phyloP scores from a whole-genome alignment of 2,329 filamentous ascomycete species.

The Botrytis aclada region DNA sequence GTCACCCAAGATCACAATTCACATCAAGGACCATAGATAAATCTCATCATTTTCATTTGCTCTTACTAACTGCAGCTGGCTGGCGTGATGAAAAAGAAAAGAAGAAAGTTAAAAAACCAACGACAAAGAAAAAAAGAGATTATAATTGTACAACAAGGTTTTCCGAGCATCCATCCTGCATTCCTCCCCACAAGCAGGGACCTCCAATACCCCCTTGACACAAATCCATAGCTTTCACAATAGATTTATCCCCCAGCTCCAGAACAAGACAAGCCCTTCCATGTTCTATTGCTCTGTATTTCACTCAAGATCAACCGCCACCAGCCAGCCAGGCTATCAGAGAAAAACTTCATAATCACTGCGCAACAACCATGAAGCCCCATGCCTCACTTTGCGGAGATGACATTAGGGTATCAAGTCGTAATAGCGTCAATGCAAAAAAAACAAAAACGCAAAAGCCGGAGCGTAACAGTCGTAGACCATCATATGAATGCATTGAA shows the following conservation, averaged over 20 bases:
- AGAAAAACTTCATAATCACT: slow-evolving; percentile 24
- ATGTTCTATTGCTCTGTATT: slow-evolving; percentile 26
- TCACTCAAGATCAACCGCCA: slow-evolving; percentile 24
- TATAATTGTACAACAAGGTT: slow-evolving; percentile 38
- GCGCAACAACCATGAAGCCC: slow-evolving; percentile 11
- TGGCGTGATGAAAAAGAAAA: slow-evolving; percentile 28
- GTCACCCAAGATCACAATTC: not conserved
- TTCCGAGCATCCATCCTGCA: slow-evolving; percentile 24
- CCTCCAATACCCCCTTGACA: not conserved
- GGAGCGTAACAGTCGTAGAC: slow-evolving; percentile 19
- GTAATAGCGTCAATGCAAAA: slow-evolving; percentile 13
- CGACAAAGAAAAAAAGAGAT: slow-evolving; percentile 29
- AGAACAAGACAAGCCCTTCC: slow-evolving; percentile 1
- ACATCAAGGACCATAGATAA: not conserved
- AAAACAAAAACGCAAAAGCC: slow-evolving; percentile 1
- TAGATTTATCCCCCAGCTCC: not conserved
- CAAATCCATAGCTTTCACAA: slow-evolving; percentile 13
- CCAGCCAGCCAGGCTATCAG: slow-evolving; percentile 35
- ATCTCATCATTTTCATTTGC: not conserved
- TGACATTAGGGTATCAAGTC: slow-evolving; percentile 5
- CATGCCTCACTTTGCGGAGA: not conserved
- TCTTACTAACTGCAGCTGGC: slow-evolving; percentile 34
- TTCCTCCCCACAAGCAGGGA: slow-evolving; percentile 24
- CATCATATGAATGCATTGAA: slow-evolving; percentile 15
- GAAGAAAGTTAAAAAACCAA: slow-evolving; percentile 5